phyloP scores from a whole-genome alignment of 177 flowering plant genomes.

The Vitis hybrid region DNA sequence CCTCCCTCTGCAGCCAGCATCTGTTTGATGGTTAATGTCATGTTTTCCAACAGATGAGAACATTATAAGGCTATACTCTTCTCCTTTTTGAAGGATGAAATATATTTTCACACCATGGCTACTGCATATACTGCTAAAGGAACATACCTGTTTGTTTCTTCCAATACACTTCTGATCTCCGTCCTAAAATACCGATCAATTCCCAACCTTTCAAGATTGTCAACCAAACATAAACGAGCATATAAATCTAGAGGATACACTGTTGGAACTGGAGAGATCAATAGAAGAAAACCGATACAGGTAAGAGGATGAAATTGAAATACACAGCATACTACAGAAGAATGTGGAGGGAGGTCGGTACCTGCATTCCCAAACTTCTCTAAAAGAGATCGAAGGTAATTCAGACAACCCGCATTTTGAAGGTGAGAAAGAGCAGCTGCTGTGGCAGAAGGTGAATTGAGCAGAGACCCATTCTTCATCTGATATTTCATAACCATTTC shows the following conservation, averaged over 20 bases:
- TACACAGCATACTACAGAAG: not conserved
- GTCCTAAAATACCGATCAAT: conserved; percentile 61
- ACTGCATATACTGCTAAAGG: not conserved
- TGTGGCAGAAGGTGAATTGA: conserved; percentile 86
- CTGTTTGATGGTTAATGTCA: conserved; percentile 32
- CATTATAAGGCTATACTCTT: too few species aligned
- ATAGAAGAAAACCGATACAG: conserved; percentile 1
- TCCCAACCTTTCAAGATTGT: conserved; percentile 67
- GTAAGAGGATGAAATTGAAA: not conserved
- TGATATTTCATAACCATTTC: conserved; percentile 66
- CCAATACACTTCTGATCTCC: conserved; percentile 59
- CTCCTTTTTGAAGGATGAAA: too few species aligned
- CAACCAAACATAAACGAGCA: conserved; percentile 61
- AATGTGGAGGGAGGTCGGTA: conserved; percentile 6
- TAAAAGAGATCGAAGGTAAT: conserved; percentile 53
- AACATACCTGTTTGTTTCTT: conserved; percentile 68
- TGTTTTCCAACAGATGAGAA: not conserved
- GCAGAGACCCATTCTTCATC: conserved; percentile 82
- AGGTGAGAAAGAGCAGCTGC: conserved; percentile 64
- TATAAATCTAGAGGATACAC: conserved; percentile 63
- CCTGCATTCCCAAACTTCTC: conserved; percentile 71
- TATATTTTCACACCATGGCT: not conserved
- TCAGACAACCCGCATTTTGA: conserved; percentile 50
- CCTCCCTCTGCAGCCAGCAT: conserved; percentile 69
- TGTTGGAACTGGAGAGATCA: conserved; percentile 66